Base-by-base conservation (phyloP, 2,329 filamentous ascomycete genomes). In the Teratosphaeria epicoccoides region DNA sequence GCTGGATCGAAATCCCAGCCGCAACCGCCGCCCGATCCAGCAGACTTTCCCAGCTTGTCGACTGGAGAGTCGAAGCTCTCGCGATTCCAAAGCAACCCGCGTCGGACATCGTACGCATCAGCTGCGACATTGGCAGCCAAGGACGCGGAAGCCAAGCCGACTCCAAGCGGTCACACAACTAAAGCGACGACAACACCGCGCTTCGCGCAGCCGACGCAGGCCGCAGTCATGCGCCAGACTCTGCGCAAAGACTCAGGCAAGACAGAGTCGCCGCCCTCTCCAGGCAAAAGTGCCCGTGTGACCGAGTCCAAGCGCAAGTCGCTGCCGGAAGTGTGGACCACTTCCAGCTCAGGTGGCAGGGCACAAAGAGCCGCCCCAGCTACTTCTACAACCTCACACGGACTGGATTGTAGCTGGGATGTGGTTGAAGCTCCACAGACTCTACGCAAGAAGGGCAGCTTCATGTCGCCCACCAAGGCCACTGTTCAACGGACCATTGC, bases 391-490 rank as follows among this genome's bases (percentile, higher is more conserved):
- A 40, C 14, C 33, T 40, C 33, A 17, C 44, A 46, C 17, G 22
- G 1, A 17, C 9, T 17, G 6, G 24, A 22, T 11, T 33, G 22
- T 12, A 14, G n/a, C 45, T 40, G 22, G 37, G 46, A 52, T 20
- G 44, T 43, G 20, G 24, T 45, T 12, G 29, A 24, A 14, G 33
- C 29, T 24, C 25, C 24, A 14, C 48, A 47, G 10, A 24, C 59
- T 3, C 58, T 56, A 20, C 65, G 65, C 55, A 63, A 64, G 56
- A 55, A 52, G 17, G 62, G 57, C 54, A 62, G 61, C 4, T 65
- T 63, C 52, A 66, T 63, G 63, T 61, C 61, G 22, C 63, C 64
- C 3, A 66, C 64, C 4, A 61, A 59, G 25, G 61, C 63, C 3
- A 57, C 62, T 2, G 59, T 58, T 20, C 61, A 57, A 25, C 61